Evolutionary conservation across 1,284 basidiomycete species (phyloP), one percentile per base, ranked within the genome.

Genomic region (Cutaneotrichosporon spelunceum): DNA sequence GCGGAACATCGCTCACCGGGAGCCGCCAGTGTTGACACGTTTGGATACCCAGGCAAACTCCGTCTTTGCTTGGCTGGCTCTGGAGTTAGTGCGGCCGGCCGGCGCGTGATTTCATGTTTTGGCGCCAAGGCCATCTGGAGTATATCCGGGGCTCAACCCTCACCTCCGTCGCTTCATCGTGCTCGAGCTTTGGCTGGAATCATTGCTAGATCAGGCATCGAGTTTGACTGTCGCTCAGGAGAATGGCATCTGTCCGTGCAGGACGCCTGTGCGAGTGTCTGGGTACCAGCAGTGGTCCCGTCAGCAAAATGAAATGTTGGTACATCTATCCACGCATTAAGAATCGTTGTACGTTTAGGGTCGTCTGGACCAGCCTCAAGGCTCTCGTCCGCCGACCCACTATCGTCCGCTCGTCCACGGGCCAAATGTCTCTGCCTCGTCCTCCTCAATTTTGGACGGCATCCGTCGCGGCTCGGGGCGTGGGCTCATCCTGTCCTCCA

Each of bases 341-440:
- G 19, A 26, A 47, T 24, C 23, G 45, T 24, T 26, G 45, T 47
- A 47, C 26, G 23, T 14, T 16, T 21, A 16, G n/a, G n/a, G n/a
- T n/a, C n/a, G n/a, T n/a, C n/a, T n/a, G n/a, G n/a, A n/a, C n/a
- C n/a, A n/a, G n/a, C n/a, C 30, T 33, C 30, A 33, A 7, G n/a
- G 16, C 8, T 9, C 45, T 23, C 11, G 23, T 14, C 19, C 19
- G 13, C 29, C 21, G 19, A 2, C 14, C 19, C 29, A 16, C 30
- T 52, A 42, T 7, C 52, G 52, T 23, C 33, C 52, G 24, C 52
- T 53, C 34, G 68, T 67, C 59, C 66, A 74, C 10, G 70, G 68
- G 23, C 73, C 73, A 62, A 70, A 74, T 16, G 53, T 56, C 53
- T 66, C 68, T 9, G 49, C 64, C 10, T 67, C 67, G 14, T 63